A percentile compares a stretch with the other conserved stretches of the same genome.
phyloP scores from a whole-genome alignment of 345 rosid genomes.

The Hypericum perforatum region DNA sequence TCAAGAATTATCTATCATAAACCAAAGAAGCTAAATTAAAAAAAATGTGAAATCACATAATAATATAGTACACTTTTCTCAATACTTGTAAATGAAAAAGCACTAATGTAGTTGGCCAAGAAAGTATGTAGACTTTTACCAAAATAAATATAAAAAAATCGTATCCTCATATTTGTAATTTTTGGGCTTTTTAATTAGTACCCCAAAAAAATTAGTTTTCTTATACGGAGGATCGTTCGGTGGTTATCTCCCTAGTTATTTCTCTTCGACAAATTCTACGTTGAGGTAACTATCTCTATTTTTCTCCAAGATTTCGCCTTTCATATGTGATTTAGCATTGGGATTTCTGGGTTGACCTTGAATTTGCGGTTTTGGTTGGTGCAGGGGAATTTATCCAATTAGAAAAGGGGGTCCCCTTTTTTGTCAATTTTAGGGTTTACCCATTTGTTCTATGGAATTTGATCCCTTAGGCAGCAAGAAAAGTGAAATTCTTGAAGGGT shows the following conservation, averaged over 20 bases:
- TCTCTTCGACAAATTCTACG: slow-evolving; percentile 10
- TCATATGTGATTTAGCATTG: too few species aligned
- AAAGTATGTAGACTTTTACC: too few species aligned
- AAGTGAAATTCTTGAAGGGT: slow-evolving; percentile 17
- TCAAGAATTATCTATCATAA: too few species aligned
- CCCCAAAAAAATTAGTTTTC: too few species aligned
- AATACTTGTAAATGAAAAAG: too few species aligned
- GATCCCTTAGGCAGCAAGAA: slow-evolving; percentile 45
- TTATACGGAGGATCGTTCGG: slow-evolving; percentile 5
- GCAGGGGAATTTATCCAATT: neutral
- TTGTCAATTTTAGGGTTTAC: slow-evolving; percentile 6
- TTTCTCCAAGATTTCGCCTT: neutral
- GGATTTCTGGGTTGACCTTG: slow-evolving; percentile 1
- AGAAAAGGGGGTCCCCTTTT: neutral
- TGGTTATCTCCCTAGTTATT: slow-evolving; percentile 31
- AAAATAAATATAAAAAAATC: too few species aligned
- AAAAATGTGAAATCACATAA: too few species aligned
- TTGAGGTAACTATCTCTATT: neutral
- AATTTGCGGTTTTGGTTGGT: slow-evolving; percentile 4
- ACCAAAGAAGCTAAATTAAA: too few species aligned
- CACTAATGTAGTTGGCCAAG: too few species aligned
- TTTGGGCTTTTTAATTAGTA: too few species aligned
- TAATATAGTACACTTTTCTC: too few species aligned
- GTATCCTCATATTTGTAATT: too few species aligned
- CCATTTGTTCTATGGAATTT: slow-evolving; percentile 67